These are phyloP conservation scores for Penicillium capsulatum DNA, from an alignment of 2,329 filamentous ascomycete genomes.

Conservation along the genomic window DNA sequence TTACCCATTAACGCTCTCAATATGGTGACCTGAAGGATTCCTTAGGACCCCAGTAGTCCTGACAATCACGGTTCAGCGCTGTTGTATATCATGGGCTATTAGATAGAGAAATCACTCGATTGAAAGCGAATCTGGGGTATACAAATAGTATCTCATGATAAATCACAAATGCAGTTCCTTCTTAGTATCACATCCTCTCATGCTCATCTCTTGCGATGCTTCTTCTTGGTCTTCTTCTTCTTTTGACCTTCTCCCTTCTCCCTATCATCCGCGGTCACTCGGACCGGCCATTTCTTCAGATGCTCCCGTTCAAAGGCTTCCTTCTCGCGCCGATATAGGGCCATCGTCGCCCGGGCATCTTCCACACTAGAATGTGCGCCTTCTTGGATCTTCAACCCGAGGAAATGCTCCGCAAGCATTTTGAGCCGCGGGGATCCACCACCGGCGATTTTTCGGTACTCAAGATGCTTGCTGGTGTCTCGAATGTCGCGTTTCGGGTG, in stretches of 20 bases:
- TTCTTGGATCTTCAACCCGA: constrained; percentile 58
- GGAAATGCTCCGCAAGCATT: constrained; percentile 52
- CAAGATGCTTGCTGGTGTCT: constrained; percentile 74
- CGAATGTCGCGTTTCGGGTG: constrained; percentile 75
- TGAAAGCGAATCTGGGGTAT: constrained; percentile 22
- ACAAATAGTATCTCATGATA: constrained; percentile 18
- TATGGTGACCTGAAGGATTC: too few relatives aligned
- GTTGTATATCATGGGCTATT: too few relatives aligned
- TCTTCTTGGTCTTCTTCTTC: constrained; percentile 48
- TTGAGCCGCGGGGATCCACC: constrained; percentile 51
- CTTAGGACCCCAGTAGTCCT: too few relatives aligned
- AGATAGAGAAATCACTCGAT: constrained; percentile 9
- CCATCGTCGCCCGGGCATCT: constrained; percentile 86
- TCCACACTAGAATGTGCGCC: constrained; percentile 60
- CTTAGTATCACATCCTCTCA: constrained; percentile 2
- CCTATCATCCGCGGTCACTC: constrained; percentile 31
- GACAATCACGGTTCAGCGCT: too few relatives aligned
- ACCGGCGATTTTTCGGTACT: constrained; percentile 61
- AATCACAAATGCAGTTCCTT: constrained; percentile 1
- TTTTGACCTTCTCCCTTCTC: constrained; percentile 35
- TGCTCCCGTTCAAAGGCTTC: constrained; percentile 79
- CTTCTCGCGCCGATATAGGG: constrained; percentile 80
- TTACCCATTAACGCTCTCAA: too few relatives aligned
- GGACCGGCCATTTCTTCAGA: constrained; percentile 59
- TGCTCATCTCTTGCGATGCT: constrained; percentile 41